Evolutionary conservation across 139 green algal species (phyloP).

Genomic region (Bryopsis sp.): DNA sequence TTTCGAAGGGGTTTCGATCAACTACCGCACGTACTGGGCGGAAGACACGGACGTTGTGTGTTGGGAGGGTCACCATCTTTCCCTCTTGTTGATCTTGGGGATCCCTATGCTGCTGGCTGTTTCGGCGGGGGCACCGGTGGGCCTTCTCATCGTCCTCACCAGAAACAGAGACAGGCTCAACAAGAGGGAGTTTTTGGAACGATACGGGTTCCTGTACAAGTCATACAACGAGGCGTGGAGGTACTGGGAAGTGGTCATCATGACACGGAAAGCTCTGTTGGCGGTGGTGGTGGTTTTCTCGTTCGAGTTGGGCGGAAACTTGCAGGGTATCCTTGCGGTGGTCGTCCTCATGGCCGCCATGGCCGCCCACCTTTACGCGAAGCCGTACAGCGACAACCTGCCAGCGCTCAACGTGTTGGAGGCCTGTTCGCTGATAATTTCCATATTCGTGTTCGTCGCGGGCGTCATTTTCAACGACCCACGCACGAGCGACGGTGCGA

Average conservation of each 20-base stretch:
- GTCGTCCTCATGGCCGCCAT: neutral
- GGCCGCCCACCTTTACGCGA: neutral
- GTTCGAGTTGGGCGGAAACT: neutral
- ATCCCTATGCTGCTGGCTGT: neutral
- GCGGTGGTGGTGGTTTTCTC: neutral
- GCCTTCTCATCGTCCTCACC: neutral
- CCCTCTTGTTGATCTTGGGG: neutral
- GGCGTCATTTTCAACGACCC: constrained; percentile 14
- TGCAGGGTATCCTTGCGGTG: constrained; percentile 1
- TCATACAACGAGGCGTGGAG: neutral
- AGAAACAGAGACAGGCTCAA: neutral
- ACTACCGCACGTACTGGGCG: neutral
- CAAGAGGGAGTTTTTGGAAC: neutral
- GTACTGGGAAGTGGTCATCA: constrained; percentile 16
- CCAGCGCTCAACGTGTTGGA: constrained; percentile 9
- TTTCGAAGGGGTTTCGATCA: neutral
- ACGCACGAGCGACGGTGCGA: constrained; percentile 6
- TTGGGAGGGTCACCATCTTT: neutral
- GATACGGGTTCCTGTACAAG: constrained; percentile 6
- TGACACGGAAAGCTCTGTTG: neutral
- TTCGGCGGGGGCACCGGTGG: neutral
- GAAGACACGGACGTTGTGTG: constrained; percentile 8
- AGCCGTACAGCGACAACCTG: constrained; percentile 4
- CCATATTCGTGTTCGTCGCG: constrained; percentile 6
- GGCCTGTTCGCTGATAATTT: neutral